A percentile compares a stretch with the other conserved stretches of the same genome.
phyloP scores from a whole-genome alignment of 495 filamentous ascomycete species.

The Neurospora sp. region DNA sequence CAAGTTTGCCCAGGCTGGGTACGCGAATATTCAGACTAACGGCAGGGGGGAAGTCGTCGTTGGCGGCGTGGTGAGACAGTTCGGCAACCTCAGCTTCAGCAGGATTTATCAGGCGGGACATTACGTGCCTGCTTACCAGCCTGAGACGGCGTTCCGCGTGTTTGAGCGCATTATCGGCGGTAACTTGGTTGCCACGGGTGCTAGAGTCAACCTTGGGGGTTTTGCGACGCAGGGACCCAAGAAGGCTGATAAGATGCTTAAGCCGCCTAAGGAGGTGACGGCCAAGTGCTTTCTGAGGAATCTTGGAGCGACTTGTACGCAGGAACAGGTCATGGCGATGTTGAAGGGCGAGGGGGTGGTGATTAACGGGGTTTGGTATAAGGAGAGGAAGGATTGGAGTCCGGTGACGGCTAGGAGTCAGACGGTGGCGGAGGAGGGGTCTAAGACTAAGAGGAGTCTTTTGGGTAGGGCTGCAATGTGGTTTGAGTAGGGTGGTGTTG shows the following conservation, averaged over 20 bases:
- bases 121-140: slow-evolving; percentile 61
- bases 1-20: slow-evolving; percentile 37
- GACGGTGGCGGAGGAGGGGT: slow-evolving; percentile 16
- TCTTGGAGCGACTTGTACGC: slow-evolving; percentile 39
- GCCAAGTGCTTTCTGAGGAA: slow-evolving; percentile 49
- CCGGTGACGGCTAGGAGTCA: slow-evolving; percentile 21
- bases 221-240: slow-evolving; percentile 45
- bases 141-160: slow-evolving; percentile 51
- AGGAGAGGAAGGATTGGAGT: slow-evolving; percentile 29
- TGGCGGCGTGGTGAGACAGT: slow-evolving; percentile 56
- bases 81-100: slow-evolving; percentile 58
- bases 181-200: too few species aligned
- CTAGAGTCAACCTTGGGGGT: slow-evolving; percentile 32
- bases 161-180: slow-evolving; percentile 55
- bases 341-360: slow-evolving; percentile 31
- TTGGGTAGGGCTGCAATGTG: neutral
- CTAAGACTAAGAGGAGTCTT: slow-evolving; percentile 9
- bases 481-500: neutral
- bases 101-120: slow-evolving; percentile 64
- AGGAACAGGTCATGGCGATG: slow-evolving; percentile 36
- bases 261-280: slow-evolving; percentile 28
- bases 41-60: too few species aligned
- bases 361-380: slow-evolving; percentile 45
- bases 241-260: slow-evolving; percentile 37
- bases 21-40: slow-evolving; percentile 32